Base-by-base conservation (phyloP, 176 grass and related monocot genomes). In the Oropetium thomaeum region DNA sequence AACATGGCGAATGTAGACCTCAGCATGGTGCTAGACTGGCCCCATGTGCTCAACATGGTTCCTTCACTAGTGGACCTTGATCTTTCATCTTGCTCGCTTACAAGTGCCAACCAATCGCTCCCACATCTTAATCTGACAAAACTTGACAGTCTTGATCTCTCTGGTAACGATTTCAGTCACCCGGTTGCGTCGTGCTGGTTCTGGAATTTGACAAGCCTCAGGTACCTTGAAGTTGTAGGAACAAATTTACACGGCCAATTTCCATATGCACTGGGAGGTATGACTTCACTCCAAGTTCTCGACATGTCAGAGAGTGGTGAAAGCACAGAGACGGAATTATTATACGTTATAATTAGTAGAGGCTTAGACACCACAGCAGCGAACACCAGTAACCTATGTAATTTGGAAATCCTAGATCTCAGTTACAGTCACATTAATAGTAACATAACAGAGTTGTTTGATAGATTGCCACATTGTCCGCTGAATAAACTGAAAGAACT, bases 161-260 rank as follows among this genome's bases (percentile, higher is more conserved):
- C 70, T 10, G 1, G 7, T 5, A 8, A 5, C 26, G 0, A 10
- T 4, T 0, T 58, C 25, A 35, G 44, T 47, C 44, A 54, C 20
- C 32, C 5, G 14, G 0, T 38, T 17, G 44, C 44, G 5, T 47
- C 44, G 5, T 73, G 53, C 52, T 86, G 78, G 83, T 54, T 86
- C n/a, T 86, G 79, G 77, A 72, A 89, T 9, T 4, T 82, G 16
- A 77, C 66, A 41, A 28, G 28, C 58, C 49, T 85, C 23, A 16
- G 11, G 17, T 47, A 61, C 27, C 39, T 82, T 1, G 1, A 57
- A n/a, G 31, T 89, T 7, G 8, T 0, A 0, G 0, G 4, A 2
- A 52, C 10, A 37, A 0, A 13, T 15, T 49, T 81, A 3, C 13
- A 58, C 0, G 87, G 77, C 4, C 31, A 10, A 10, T 28, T 85